Evolutionary conservation across 2,329 filamentous ascomycete genomes (phyloP), one percentile per base, ranked within the genome.

Genomic region (Fusarium transvaalense): DNA sequence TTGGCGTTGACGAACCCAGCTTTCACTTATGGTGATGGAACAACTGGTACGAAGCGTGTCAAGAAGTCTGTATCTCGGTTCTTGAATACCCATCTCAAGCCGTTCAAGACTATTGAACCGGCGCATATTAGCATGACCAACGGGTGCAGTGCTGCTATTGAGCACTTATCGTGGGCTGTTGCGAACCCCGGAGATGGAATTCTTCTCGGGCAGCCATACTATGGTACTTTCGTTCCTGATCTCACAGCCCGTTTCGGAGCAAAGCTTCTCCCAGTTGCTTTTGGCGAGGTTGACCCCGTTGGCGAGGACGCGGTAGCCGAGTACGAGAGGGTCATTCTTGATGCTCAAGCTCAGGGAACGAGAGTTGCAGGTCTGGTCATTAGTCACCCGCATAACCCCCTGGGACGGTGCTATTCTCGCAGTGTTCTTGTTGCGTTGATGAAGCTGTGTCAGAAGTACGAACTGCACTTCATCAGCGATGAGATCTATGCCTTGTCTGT

Each of bases 401-500:
- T 86, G 1, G 85, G 85, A 0, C 76, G 81, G 8, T 85, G 82
- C 72, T 85, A 85, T 64, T 61, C 82, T 6, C 78, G 77, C 4
- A 70, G 75, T 4, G 76, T 78, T 6, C 64, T 86, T 10, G 62
- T 81, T 7, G 75, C 74, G 5, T 70, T 84, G 10, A 81, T 86
- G 78, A 74, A 72, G 19, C 69, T 88, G 32, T 88, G 86, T 67
- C 68, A 78, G 43, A 77, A 80, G 56, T 76, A 88, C 65, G 64
- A 78, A 4, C 75, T 88, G 6, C 85, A 89, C 67, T 76, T 89
- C 37, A 81, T 89, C 73, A 83, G 81, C 67, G 80, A 82, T 52
- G 81, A 82, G 68, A 81, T 82, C 34, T 82, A 89, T 69, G 87
- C 85, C 3, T 71, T 86, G 6, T 87, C 86, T 0, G 76, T 83